phyloP scores from a whole-genome alignment of 1,139 yeast species.

The Lodderomyces beijingensis region DNA sequence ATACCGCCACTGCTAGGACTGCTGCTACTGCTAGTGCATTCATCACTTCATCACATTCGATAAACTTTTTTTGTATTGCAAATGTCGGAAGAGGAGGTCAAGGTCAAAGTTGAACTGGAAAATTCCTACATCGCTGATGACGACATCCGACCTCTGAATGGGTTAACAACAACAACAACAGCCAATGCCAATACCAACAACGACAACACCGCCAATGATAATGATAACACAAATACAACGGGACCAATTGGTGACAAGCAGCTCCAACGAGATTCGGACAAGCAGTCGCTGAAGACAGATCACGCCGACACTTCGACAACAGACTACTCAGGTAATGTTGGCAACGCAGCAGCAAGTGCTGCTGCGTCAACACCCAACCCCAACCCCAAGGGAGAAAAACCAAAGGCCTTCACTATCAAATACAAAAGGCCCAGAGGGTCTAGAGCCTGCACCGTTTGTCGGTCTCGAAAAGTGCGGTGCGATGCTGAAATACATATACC shows the following conservation, averaged over 20 bases:
- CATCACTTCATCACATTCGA: no score
- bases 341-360: background rate
- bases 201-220: background rate
- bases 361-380: background rate
- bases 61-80: no score
- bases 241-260: background rate
- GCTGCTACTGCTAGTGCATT: no score
- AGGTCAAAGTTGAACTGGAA: no score
- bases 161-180: background rate
- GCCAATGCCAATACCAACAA: constrained; percentile 1
- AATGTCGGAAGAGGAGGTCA: background rate
- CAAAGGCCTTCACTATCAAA: constrained; percentile 47
- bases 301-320: background rate
- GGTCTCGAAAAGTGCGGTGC: constrained; percentile 72
- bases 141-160: no score
- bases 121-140: no score
- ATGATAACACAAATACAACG: no score
- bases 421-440: constrained; percentile 50
- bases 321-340: background rate
- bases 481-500: constrained; percentile 66
- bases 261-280: no score
- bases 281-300: no score
- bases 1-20: no score
- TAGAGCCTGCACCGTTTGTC: constrained; percentile 56
- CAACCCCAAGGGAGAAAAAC: constrained; percentile 26